Conservation (phyloP, 2,329 filamentous ascomycete genomes). For the Fusarium sp. region DNA sequence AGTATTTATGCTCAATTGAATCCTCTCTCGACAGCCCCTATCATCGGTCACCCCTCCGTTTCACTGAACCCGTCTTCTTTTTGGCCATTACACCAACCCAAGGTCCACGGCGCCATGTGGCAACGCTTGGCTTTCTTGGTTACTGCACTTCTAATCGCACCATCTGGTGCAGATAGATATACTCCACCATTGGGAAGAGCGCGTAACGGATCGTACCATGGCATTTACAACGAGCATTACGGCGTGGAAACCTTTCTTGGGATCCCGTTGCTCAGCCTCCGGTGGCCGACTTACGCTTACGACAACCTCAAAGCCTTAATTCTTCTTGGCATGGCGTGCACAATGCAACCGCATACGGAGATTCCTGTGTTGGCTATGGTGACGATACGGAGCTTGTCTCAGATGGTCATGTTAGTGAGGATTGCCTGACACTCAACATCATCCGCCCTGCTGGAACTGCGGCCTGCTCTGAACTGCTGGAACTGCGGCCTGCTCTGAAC, state of each 20-base stretch:
- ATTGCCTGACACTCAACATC: not conserved
- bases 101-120: not conserved
- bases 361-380: not conserved
- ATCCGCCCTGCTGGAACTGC: not conserved
- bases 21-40: not conserved
- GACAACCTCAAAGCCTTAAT: not conserved
- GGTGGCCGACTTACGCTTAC: not conserved
- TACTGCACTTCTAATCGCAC: not conserved
- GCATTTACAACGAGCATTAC: not conserved
- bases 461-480: not conserved
- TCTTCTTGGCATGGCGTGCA: not conserved
- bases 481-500: not conserved
- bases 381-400: not conserved
- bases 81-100: not conserved
- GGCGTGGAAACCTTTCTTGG: not conserved
- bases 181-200: not conserved
- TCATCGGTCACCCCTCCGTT: not conserved
- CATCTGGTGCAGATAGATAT: not conserved
- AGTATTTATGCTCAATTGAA: not conserved
- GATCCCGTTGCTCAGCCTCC: not conserved
- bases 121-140: not conserved
- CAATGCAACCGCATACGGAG: not conserved
- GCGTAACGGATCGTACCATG: not conserved
- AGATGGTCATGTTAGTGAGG: not conserved
- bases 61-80: not conserved